phyloP scores from a whole-genome alignment of 805 yeast species.

The Monosporozyma solicola region DNA sequence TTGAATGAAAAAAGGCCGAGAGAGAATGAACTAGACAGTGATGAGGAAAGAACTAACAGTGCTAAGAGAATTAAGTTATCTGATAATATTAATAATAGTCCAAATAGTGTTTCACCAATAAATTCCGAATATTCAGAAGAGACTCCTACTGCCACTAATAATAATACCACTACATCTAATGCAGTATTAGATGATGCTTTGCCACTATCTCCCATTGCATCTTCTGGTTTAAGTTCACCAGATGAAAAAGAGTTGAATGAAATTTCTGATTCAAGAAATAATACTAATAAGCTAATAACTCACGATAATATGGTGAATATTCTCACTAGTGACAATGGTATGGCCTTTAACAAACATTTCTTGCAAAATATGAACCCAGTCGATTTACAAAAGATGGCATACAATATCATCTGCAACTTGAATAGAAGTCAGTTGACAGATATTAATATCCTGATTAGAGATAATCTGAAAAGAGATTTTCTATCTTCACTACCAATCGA shows the following conservation, averaged over 20 bases:
- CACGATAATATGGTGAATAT: background rate
- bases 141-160: background rate
- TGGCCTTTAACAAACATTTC: background rate
- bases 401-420: constrained; percentile 18
- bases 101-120: background rate
- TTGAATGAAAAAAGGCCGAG: background rate
- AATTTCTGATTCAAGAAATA: background rate
- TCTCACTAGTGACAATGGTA: background rate
- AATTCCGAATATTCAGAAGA: background rate
- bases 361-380: constrained; percentile 1
- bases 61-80: background rate
- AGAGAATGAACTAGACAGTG: background rate
- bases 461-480: constrained; percentile 59
- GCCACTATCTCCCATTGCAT: constrained; percentile 28
- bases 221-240: constrained; percentile 21
- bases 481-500: constrained; percentile 66
- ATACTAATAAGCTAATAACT: background rate
- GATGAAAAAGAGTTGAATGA: background rate
- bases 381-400: constrained; percentile 18
- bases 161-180: background rate
- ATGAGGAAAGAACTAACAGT: background rate
- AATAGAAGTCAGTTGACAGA: constrained; percentile 27
- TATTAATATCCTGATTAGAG: constrained; percentile 22
- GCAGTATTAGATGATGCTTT: constrained; percentile 17
- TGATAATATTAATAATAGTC: background rate